These are phyloP conservation scores for Rhodotorula mucilaginosa DNA, from an alignment of 1,284 basidiomycete species.

Conservation along the genomic window DNA sequence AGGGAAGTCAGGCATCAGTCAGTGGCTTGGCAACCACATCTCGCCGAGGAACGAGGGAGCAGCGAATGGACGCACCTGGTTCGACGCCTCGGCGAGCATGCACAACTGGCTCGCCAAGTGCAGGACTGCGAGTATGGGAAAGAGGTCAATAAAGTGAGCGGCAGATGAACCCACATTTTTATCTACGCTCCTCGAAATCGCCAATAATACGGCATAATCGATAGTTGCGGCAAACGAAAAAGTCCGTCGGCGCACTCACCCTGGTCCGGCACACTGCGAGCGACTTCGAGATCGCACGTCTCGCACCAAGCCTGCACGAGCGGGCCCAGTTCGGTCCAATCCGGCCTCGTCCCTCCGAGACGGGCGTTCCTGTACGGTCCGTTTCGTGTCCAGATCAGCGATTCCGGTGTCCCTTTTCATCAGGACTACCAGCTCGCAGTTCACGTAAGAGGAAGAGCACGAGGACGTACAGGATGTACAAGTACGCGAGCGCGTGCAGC, in stretches of 20 bases:
- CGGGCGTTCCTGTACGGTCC: slow-evolving; percentile 13
- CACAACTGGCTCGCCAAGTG: slow-evolving; percentile 57
- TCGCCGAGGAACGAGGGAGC: slow-evolving; percentile 41
- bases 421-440: neutral
- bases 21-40: slow-evolving; percentile 17
- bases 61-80: slow-evolving; percentile 53
- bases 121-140: slow-evolving; percentile 46
- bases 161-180: neutral
- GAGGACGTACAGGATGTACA: slow-evolving; percentile 65
- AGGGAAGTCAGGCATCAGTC: too few relatives aligned
- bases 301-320: slow-evolving; percentile 61
- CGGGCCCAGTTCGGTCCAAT: slow-evolving; percentile 50
- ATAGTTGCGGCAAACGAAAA: neutral
- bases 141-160: neutral
- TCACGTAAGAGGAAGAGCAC: too few relatives aligned
- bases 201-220: neutral
- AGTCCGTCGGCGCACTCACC: slow-evolving; percentile 51
- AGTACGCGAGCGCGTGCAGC: slow-evolving; percentile 61
- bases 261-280: slow-evolving; percentile 64
- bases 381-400: too few relatives aligned
- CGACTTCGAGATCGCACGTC: slow-evolving; percentile 60
- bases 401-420: neutral
- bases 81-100: slow-evolving; percentile 48
- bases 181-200: too few relatives aligned
- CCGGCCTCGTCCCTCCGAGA: slow-evolving; percentile 58